These are phyloP conservation scores for Hygrophorus pudorinus DNA, from an alignment of 768 basidiomycete species.

Conservation along the genomic window DNA sequence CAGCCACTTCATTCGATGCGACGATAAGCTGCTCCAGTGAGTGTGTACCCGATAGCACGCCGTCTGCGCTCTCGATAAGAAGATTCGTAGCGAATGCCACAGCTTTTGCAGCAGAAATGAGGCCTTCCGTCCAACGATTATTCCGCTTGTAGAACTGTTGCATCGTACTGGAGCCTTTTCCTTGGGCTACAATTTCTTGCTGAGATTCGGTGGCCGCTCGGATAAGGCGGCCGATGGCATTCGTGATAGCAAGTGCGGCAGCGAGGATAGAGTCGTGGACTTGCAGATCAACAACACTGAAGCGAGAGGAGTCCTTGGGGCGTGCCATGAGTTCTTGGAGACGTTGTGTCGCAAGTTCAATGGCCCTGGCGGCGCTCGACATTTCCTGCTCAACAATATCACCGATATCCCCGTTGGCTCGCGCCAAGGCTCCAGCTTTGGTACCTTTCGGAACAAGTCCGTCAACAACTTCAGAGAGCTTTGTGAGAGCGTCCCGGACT, in stretches of 20 bases:
- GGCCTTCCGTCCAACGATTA: slow-evolving; percentile 99
- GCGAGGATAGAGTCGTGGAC: slow-evolving; percentile 97
- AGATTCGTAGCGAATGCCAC: slow-evolving; percentile 95
- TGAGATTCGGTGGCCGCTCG: slow-evolving; percentile 96
- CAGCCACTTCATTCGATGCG: slow-evolving; percentile 98
- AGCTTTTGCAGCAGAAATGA: slow-evolving; percentile 95
- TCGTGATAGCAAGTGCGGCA: slow-evolving; percentile 92
- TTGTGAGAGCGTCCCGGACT: slow-evolving; percentile 68
- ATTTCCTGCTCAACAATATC: slow-evolving; percentile 97
- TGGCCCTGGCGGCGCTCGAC: slow-evolving; percentile 85
- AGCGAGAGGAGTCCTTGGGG: slow-evolving; percentile 78
- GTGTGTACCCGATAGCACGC: slow-evolving; percentile 92
- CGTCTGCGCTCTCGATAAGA: slow-evolving; percentile 96
- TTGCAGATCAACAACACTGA: slow-evolving; percentile 86
- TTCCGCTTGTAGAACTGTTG: slow-evolving; percentile 99
- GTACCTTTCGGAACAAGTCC: slow-evolving; percentile 75
- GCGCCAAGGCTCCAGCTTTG: slow-evolving; percentile 56
- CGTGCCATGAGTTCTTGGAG: slow-evolving; percentile 87
- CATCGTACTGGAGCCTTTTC: slow-evolving; percentile 81
- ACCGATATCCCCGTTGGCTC: slow-evolving; percentile 87
- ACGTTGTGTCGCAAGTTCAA: slow-evolving; percentile 86
- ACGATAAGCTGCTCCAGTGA: slow-evolving; percentile 98
- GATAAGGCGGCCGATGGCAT: slow-evolving; percentile 89
- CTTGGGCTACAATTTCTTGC: slow-evolving; percentile 94
- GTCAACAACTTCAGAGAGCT: slow-evolving; percentile 84